phyloP scores from a whole-genome alignment of 2,329 filamentous ascomycete species.

The Trichophaea hybrida region DNA sequence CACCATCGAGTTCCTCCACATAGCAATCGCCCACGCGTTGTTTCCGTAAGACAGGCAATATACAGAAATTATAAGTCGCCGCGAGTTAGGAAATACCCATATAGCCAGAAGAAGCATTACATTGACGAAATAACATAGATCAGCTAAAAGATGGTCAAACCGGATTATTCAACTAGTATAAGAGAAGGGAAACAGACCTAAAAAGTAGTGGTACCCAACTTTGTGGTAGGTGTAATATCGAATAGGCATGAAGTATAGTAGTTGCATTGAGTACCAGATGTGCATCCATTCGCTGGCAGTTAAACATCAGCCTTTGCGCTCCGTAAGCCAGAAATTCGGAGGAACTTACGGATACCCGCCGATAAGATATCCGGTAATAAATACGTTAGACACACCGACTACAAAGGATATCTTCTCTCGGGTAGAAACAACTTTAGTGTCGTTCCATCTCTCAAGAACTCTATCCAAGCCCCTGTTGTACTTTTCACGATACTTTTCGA shows the following conservation, averaged over 20 bases:
- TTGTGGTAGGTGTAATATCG: constrained; percentile 82
- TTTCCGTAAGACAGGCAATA: constrained; percentile 93
- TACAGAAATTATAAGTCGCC: constrained; percentile 77
- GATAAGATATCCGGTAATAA: constrained; percentile 87
- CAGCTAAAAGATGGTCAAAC: constrained; percentile 30
- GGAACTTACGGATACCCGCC: constrained; percentile 51
- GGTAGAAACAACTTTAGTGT: constrained; percentile 72
- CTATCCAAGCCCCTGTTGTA: constrained; percentile 26
- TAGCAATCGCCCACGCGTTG: constrained; percentile 91
- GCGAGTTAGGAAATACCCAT: constrained; percentile 82
- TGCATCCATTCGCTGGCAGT: constrained; percentile 58
- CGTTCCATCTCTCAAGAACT: constrained; percentile 52
- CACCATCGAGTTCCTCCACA: constrained; percentile 98
- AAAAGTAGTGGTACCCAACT: constrained; percentile 88
- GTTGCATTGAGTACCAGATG: constrained; percentile 76
- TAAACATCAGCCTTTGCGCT: background rate
- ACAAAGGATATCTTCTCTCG: constrained; percentile 96
- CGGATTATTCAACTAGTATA: background rate
- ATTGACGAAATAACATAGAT: constrained; percentile 98
- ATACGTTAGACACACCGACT: constrained; percentile 89
- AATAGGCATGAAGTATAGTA: constrained; percentile 93
- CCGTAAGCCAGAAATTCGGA: background rate
- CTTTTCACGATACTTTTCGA: constrained; percentile 25
- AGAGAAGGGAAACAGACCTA: background rate
- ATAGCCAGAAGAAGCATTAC: constrained; percentile 65